phyloP scores from a whole-genome alignment of 495 filamentous ascomycete genomes.

The Paragyromitra xinjiangensis region DNA sequence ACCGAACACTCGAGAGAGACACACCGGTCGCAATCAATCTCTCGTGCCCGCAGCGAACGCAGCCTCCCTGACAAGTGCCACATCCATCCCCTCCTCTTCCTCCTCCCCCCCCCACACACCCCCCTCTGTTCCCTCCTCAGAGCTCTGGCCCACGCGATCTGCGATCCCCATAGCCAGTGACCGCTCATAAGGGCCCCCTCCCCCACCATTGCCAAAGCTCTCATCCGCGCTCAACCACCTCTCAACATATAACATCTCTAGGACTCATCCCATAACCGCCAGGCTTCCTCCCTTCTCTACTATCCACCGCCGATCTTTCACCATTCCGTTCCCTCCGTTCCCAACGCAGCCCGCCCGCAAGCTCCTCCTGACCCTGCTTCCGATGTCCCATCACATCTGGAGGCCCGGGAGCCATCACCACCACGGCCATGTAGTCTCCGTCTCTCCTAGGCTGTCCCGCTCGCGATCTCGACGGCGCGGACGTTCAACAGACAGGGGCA shows the following conservation, averaged over 20 bases:
- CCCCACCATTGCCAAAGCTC: slow-evolving; percentile 36
- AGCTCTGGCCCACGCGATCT: slow-evolving; percentile 45
- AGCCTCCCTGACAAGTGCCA: slow-evolving; percentile 13
- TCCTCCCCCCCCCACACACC: neutral
- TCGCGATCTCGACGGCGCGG: slow-evolving; percentile 50
- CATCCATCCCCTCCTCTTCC: slow-evolving; percentile 6
- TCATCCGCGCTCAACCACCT: slow-evolving; percentile 5
- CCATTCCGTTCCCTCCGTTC: slow-evolving; percentile 35
- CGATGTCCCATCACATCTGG: slow-evolving; percentile 53
- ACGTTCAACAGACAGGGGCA: slow-evolving; percentile 50
- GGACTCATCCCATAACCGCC: slow-evolving; percentile 21
- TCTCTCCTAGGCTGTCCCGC: slow-evolving; percentile 45
- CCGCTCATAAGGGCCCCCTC: slow-evolving; percentile 41
- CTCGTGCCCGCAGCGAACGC: slow-evolving; percentile 28
- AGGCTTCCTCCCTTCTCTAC: neutral
- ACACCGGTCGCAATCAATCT: slow-evolving; percentile 39
- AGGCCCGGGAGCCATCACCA: slow-evolving; percentile 40
- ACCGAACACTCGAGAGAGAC: slow-evolving; percentile 14
- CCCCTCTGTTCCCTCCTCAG: slow-evolving; percentile 21
- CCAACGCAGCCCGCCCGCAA: slow-evolving; percentile 10
- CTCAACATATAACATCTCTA: slow-evolving; percentile 16
- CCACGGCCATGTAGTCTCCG: slow-evolving; percentile 23
- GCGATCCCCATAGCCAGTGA: slow-evolving; percentile 38
- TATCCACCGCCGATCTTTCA: slow-evolving; percentile 27
- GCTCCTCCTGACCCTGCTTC: slow-evolving; percentile 36